These are phyloP conservation scores for Coniochaeta hoffmannii DNA, from an alignment of 2,329 filamentous ascomycete genomes.

Conservation along the genomic window DNA sequence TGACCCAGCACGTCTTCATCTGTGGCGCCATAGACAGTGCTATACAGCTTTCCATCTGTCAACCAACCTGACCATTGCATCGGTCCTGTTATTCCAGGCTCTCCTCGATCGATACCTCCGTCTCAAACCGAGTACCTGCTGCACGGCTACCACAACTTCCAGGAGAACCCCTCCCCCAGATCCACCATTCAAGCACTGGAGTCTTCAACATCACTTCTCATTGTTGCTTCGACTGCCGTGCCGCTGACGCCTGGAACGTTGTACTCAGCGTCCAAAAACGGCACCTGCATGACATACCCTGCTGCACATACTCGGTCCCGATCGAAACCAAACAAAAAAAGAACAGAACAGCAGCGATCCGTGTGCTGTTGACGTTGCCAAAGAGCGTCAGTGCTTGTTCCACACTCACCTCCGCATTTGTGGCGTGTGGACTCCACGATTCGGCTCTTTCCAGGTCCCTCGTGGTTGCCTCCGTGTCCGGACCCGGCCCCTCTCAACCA, in stretches of 20 bases:
- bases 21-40: not conserved
- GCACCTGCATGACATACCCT: conserved; percentile 11
- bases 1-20: not conserved
- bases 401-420: not conserved
- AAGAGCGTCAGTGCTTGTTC: conserved; percentile 1
- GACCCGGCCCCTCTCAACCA: not conserved
- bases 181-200: not conserved
- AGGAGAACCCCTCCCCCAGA: not conserved
- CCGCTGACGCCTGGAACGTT: conserved; percentile 7
- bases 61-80: not conserved
- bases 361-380: not conserved
- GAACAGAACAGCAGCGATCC: not conserved
- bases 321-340: not conserved
- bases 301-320: not conserved
- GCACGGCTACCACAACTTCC: not conserved
- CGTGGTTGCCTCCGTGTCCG: not conserved
- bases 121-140: not conserved
- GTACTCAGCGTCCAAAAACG: conserved; percentile 21
- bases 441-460: not conserved
- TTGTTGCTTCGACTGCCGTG: conserved; percentile 1
- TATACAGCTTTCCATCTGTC: not conserved
- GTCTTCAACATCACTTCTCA: not conserved
- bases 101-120: not conserved
- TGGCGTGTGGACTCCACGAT: not conserved
- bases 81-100: not conserved